Conservation (phyloP, 768 basidiomycete genomes). For the Trametes maxima region DNA sequence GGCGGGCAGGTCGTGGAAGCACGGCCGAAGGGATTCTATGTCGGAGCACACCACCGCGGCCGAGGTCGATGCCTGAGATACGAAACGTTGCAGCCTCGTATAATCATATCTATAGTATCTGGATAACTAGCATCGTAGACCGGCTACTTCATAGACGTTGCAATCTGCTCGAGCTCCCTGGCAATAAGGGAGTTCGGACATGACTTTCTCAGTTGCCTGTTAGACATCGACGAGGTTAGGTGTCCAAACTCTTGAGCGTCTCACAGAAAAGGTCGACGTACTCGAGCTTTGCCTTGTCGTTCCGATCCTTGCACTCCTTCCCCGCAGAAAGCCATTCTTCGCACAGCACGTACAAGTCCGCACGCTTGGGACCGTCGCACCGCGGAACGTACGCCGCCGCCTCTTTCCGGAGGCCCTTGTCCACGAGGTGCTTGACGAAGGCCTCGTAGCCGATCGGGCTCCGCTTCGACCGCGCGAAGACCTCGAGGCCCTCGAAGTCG, state of each 20-base stretch:
- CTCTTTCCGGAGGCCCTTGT: constrained; percentile 73
- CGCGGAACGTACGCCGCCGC: constrained; percentile 77
- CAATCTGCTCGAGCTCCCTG: constrained; percentile 68
- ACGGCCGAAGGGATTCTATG: constrained; percentile 27
- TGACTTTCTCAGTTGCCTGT: constrained; percentile 68
- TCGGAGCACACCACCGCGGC: not conserved
- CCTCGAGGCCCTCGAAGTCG: constrained; percentile 86
- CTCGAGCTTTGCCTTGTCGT: constrained; percentile 85
- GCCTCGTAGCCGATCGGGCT: constrained; percentile 96
- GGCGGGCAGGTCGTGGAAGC: constrained; percentile 24
- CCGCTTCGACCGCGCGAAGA: constrained; percentile 83
- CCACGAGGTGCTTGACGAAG: constrained; percentile 79
- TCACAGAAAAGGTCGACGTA: constrained; percentile 44
- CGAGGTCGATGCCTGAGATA: constrained; percentile 1
- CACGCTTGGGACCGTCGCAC: constrained; percentile 81
- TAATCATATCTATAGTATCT: constrained; percentile 9
- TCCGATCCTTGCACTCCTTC: constrained; percentile 85
- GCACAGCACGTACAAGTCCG: constrained; percentile 87
- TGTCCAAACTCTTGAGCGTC: not conserved
- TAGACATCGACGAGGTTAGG: not conserved
- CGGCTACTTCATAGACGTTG: constrained; percentile 62
- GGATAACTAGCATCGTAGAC: not conserved
- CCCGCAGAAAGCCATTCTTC: constrained; percentile 91
- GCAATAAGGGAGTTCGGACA: constrained; percentile 82
- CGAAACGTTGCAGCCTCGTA: not conserved